phyloP scores from a whole-genome alignment of 2,329 filamentous ascomycete species.

The Apiospora koreana region DNA sequence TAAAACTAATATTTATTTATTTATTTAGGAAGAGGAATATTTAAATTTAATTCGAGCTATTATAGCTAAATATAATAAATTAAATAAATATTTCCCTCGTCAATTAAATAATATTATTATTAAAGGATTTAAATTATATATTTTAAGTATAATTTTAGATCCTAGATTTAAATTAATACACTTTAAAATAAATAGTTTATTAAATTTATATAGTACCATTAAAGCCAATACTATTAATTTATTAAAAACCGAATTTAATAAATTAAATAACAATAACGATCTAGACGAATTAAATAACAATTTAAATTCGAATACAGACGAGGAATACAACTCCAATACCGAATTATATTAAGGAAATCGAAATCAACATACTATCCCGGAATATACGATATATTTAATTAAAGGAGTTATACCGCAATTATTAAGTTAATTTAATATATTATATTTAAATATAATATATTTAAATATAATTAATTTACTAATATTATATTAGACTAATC shows the following conservation, averaged over 20 bases:
- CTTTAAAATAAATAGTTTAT: neutral
- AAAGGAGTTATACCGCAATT: no score
- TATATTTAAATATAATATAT: no score
- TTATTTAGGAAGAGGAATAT: neutral
- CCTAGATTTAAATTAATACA: neutral
- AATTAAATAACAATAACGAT: neutral
- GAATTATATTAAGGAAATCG: no score
- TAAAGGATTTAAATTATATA: neutral
- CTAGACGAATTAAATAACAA: neutral
- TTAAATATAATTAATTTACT: no score
- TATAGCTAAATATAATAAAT: neutral
- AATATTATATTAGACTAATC: no score
- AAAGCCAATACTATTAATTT: neutral
- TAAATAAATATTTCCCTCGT: neutral
- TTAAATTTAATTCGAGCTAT: neutral
- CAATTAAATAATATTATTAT: neutral
- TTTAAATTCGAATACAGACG: neutral
- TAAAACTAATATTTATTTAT: neutral
- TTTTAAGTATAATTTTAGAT: neutral
- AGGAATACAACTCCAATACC: no score
- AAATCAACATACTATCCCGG: no score
- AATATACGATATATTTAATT: no score
- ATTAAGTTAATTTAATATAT: no score
- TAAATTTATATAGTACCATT: neutral
- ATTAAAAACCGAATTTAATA: neutral